Conservation (phyloP, 257 asterid species). For the Salvia hispanica region DNA sequence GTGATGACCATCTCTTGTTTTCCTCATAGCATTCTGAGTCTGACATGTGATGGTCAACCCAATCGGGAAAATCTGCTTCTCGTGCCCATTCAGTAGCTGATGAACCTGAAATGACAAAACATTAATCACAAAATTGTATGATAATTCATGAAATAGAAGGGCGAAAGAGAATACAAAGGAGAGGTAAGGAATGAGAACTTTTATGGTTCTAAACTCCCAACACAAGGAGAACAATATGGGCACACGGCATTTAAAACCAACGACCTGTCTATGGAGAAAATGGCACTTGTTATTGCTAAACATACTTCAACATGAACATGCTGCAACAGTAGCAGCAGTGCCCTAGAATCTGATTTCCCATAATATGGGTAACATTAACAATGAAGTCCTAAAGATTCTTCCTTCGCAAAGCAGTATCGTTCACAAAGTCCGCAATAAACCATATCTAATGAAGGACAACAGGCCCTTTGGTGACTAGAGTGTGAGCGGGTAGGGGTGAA, state of each 20-base stretch:
- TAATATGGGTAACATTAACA: neutral
- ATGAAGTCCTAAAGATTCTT: neutral
- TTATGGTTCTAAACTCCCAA: too few species aligned
- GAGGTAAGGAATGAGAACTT: too few species aligned
- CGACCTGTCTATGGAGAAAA: too few species aligned
- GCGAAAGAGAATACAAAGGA: neutral
- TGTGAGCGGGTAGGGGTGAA: neutral
- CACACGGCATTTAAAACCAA: too few species aligned
- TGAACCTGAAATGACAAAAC: slow-evolving; percentile 63
- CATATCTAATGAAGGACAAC: slow-evolving; percentile 21
- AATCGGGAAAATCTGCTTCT: slow-evolving; percentile 68
- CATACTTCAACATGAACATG: too few species aligned
- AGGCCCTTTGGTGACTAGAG: neutral
- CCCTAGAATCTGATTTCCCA: neutral
- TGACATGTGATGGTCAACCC: slow-evolving; percentile 67
- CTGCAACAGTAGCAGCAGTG: too few species aligned
- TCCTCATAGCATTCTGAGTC: slow-evolving; percentile 72
- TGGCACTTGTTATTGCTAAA: too few species aligned
- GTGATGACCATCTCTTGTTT: slow-evolving; percentile 81
- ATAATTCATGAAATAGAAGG: slow-evolving; percentile 22
- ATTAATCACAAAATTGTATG: slow-evolving; percentile 29
- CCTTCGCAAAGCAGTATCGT: neutral
- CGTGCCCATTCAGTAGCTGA: slow-evolving; percentile 83
- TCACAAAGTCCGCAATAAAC: neutral
- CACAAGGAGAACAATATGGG: too few species aligned